phyloP scores from a whole-genome alignment of 169 alveolate genomes.

The Plasmodium yoelii region DNA sequence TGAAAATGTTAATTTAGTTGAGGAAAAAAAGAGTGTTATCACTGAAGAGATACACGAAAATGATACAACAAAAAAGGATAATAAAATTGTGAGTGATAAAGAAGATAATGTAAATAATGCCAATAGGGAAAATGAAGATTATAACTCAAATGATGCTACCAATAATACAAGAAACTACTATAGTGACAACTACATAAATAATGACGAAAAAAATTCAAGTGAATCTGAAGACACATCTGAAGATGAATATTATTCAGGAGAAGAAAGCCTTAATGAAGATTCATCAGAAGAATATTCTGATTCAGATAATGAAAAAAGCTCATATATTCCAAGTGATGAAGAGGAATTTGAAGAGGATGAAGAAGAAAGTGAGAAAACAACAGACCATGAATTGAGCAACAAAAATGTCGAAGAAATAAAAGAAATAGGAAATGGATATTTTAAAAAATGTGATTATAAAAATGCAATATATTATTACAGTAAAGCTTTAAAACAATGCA shows the following conservation, averaged over 20 bases:
- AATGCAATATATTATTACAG: conserved; percentile 80
- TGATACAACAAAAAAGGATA: conserved; percentile 28
- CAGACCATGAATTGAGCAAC: conserved; percentile 44
- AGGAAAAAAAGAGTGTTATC: background rate
- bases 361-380: conserved; percentile 10
- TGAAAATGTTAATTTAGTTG: background rate
- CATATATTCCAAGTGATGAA: conserved; percentile 13
- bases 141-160: background rate
- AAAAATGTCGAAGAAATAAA: conserved; percentile 72
- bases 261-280: conserved; percentile 16
- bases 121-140: background rate
- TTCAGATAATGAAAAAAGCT: conserved; percentile 20
- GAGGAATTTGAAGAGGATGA: conserved; percentile 16
- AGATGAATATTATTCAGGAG: conserved; percentile 41
- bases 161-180: conserved; percentile 26
- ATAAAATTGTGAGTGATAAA: conserved; percentile 30
- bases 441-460: conserved; percentile 49
- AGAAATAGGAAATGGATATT: conserved; percentile 78
- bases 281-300: conserved; percentile 26
- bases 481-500: conserved; percentile 80
- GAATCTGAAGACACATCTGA: conserved; percentile 7
- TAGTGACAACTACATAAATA: conserved; percentile 56
- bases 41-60: conserved; percentile 1
- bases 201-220: conserved; percentile 49
- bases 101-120: conserved; percentile 17